phyloP scores from a whole-genome alignment of 306 rosid species.

The Trichosanthes cucumerina region DNA sequence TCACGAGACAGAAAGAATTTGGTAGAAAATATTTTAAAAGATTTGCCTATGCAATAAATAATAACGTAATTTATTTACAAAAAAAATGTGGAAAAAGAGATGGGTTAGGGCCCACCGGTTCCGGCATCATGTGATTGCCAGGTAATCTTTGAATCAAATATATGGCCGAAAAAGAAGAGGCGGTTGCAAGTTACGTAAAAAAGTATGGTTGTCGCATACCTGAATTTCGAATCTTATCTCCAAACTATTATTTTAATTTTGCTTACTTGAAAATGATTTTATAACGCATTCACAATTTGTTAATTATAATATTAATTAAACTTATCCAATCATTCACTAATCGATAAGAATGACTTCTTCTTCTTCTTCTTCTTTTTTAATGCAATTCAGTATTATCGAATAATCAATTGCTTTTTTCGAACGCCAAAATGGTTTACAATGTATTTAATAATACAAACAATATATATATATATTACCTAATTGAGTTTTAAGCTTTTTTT shows the following conservation, averaged over 20 bases:
- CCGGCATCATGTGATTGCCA: constrained; percentile 11
- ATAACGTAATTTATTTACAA: background rate
- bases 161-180: background rate
- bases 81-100: background rate
- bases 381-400: background rate
- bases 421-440: background rate
- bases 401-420: background rate
- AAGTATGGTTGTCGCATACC: constrained; percentile 3
- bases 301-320: background rate
- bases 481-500: no score
- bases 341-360: background rate
- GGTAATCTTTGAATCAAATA: background rate
- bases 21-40: background rate
- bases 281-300: background rate
- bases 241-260: background rate
- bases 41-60: background rate
- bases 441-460: no score
- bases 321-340: background rate
- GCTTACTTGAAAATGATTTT: background rate
- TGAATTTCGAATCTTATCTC: constrained; percentile 5
- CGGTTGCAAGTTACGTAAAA: background rate
- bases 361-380: no score
- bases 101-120: background rate
- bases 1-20: background rate
- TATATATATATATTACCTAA: no score